Evolutionary conservation across 345 rosid species (phyloP), one percentile per base, ranked within the genome.

Genomic region (Arabidopsis thaliana): DNA sequence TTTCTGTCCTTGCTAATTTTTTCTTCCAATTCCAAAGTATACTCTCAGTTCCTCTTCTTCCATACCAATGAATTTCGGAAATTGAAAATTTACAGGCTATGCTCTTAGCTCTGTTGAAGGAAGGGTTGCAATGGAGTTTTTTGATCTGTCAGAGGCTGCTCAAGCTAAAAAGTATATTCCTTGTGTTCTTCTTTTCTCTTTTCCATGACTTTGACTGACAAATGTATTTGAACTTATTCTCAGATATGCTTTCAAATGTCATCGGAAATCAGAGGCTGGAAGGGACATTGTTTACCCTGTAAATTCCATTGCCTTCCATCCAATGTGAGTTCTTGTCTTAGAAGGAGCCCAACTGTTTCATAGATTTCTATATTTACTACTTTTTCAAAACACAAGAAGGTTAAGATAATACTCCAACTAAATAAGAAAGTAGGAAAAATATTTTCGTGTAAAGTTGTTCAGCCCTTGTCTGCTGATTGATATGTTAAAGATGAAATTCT

Each of bases 21-120:
- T 11, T 34, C 44, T 13, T 44, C 33, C 51, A 63, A 1, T 38
- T 76, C 48, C 33, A 20, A 11, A 52, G 49, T 58, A 38, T 11
- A 38, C 7, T 23, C n/a, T 56, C 23, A 42, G 13, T 61, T 49
- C 28, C 5, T 10, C 48, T 40, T 28, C 12, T 34, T 34, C 11
- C 71, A 42, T 36, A 22, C 8, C 42, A 33, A 11, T 42, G 11
- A 9, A 11, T 16, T 33, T 64, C 25, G 59, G 62, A 59, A 64
- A 73, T 59, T 25, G 34, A n/a, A 59, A 25, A 3, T 82, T 48
- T 85, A 81, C 88, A 95, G 99, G 99, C 67, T 95, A 93, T 85
- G 99, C 99, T 69, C 94, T 96, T 65, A 96, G 98, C 82, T 96
- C 98, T 65, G 97, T 96, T 67, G 99, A 96, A 83, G 99, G 99